Evolutionary conservation across 805 yeast genomes (phyloP), one percentile per base, ranked within the genome.

Genomic region (Candida easanensis): DNA sequence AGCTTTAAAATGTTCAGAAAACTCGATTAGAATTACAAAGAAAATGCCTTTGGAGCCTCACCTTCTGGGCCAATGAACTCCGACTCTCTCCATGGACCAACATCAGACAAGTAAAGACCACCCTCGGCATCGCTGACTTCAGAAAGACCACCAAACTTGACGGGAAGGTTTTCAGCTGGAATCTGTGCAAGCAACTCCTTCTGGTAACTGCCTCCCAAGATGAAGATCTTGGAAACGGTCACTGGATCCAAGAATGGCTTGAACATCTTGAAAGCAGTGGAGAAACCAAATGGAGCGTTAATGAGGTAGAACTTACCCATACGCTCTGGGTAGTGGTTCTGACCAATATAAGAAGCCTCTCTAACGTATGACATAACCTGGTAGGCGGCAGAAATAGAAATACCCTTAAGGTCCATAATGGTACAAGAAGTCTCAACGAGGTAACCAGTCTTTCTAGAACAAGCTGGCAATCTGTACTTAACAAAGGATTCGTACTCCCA

Each of bases 401-500:
- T 89, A 26, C 97, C 97, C 70, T 93, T 93, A 63, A 93, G 76
- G 63, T 93, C 99, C 73, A 93, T 71, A 56, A 93, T 86, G 30
- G 98, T 91, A 71, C 99, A 93, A 5, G 97, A 88, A 16, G 99
- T 93, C 73, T 93, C 99, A 42, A 91, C 82, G 49, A 93, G 72
- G 51, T 70, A 64, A 26, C 89, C 90, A 18, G 74, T 74, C 63
- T 80, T 76, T 68, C 98, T 84, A 10, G 97, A 88, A 58, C 96
- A 88, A 8, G 98, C 98, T 23, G 98, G 96, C 56, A 93, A 74
- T 64, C 99, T 80, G 68, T 78, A 80, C 52, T 71, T 75, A 44
- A 81, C 82, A 64, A 93, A 89, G 33, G 95, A 76, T 73, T 93
- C 99, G 66, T 93, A 93, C 69, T 93, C 99, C 96, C 97, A 89